Conservation (phyloP, 495 filamentous ascomycete genomes). For the Penicillium pulvis region DNA sequence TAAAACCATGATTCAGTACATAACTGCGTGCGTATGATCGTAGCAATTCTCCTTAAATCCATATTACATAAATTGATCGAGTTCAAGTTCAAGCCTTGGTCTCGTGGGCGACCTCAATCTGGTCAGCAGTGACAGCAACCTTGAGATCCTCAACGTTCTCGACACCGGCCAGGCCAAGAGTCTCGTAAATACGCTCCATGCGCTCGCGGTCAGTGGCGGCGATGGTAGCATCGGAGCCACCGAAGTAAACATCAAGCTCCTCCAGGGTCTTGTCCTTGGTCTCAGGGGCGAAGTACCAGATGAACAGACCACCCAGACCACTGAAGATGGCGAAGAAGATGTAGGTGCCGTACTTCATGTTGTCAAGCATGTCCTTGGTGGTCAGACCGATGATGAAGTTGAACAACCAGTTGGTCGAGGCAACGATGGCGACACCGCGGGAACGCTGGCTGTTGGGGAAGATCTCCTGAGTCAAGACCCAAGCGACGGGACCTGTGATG, state of each 20-base stretch:
- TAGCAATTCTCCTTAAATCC: background rate
- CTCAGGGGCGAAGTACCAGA: slow-evolving; percentile 56
- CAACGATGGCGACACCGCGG: slow-evolving; percentile 39
- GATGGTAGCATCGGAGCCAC: slow-evolving; percentile 23
- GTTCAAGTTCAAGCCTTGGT: background rate
- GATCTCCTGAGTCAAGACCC: slow-evolving; percentile 45
- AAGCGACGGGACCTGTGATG: slow-evolving; percentile 36
- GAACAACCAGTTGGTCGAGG: slow-evolving; percentile 48
- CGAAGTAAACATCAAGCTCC: slow-evolving; percentile 13
- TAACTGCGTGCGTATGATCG: slow-evolving; percentile 6
- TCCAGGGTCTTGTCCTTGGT: slow-evolving; percentile 55
- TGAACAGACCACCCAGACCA: slow-evolving; percentile 47
- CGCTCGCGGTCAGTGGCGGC: slow-evolving; percentile 10
- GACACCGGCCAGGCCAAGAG: slow-evolving; percentile 19
- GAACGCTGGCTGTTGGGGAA: slow-evolving; percentile 46
- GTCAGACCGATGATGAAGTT: slow-evolving; percentile 48
- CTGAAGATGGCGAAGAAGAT: slow-evolving; percentile 52
- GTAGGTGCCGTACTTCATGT: slow-evolving; percentile 46
- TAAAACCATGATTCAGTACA: slow-evolving; percentile 4
- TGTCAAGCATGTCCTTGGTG: slow-evolving; percentile 41
- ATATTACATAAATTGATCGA: background rate
- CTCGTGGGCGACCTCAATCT: slow-evolving; percentile 12
- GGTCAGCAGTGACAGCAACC: slow-evolving; percentile 11
- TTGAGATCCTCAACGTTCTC: slow-evolving; percentile 34
- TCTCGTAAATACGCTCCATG: slow-evolving; percentile 13